These are phyloP conservation scores for Kuraishia hungarica DNA, from an alignment of 805 yeast species.

Conservation along the genomic window DNA sequence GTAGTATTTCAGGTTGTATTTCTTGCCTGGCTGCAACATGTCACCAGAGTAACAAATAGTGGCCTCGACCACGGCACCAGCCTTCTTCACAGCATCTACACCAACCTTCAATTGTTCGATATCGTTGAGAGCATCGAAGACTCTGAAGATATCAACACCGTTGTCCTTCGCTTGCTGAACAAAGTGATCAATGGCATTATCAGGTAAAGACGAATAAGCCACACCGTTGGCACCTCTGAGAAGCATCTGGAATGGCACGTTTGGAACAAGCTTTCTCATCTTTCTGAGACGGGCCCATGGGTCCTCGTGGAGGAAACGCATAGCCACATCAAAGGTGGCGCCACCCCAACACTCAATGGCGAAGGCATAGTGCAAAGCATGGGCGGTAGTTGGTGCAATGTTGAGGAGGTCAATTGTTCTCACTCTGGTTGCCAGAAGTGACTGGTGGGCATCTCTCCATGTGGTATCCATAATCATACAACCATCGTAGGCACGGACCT, in stretches of 20 bases:
- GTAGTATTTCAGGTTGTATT: constrained; percentile 90
- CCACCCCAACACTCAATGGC: constrained; percentile 99
- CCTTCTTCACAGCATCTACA: constrained; percentile 94
- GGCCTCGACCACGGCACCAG: constrained; percentile 98
- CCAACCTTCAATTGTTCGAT: constrained; percentile 96
- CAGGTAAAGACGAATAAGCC: constrained; percentile 96
- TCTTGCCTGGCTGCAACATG: constrained; percentile 92
- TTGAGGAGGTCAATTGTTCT: constrained; percentile 87
- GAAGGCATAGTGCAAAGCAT: constrained; percentile 83
- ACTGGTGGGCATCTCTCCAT: constrained; percentile 99
- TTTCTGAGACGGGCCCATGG: constrained; percentile 96
- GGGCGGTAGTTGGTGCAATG: constrained; percentile 91
- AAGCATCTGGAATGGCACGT: constrained; percentile 98
- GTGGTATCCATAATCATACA: constrained; percentile 96
- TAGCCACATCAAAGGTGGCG: constrained; percentile 97
- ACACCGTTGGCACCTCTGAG: constrained; percentile 99
- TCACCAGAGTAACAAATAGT: constrained; percentile 99
- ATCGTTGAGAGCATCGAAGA: constrained; percentile 95
- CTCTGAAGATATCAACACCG: constrained; percentile 97
- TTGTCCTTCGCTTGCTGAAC: constrained; percentile 89
- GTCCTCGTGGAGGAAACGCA: constrained; percentile 97
- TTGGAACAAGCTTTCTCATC: constrained; percentile 86
- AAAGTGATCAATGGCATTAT: constrained; percentile 96
- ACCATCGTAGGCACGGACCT: constrained; percentile 78
- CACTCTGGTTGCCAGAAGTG: constrained; percentile 92